A percentile compares a stretch with the other conserved stretches of the same genome.
Conservation (phyloP, 2,329 filamentous ascomycete species). For the Fusarium pseudonygamai region DNA sequence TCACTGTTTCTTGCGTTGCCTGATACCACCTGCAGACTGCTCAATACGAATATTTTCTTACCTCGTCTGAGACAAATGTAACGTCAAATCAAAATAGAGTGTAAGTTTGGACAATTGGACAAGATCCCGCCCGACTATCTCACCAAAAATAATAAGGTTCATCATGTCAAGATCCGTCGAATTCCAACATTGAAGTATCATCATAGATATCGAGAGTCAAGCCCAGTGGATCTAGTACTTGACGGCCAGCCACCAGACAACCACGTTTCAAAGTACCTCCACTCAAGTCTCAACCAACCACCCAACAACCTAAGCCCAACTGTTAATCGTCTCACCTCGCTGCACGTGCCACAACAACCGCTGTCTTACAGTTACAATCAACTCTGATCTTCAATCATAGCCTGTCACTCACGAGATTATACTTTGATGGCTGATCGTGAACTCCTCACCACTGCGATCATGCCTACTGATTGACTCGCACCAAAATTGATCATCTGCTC, state of each 20-base stretch:
- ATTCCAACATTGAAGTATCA: conserved; percentile 16
- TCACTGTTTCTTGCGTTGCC: neutral
- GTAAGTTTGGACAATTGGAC: neutral
- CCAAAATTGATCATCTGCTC: neutral
- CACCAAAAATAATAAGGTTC: neutral
- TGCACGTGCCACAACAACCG: conserved; percentile 41
- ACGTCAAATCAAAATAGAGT: neutral
- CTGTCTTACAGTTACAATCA: conserved; percentile 26
- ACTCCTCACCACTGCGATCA: conserved; percentile 21
- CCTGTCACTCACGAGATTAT: conserved; percentile 23
- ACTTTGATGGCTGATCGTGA: conserved; percentile 18
- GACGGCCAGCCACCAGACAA: conserved; percentile 6
- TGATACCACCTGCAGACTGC: conserved; percentile 11
- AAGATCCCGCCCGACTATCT: neutral
- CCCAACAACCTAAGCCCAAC: conserved; percentile 34
- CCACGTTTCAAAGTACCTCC: conserved; percentile 30
- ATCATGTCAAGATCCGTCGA: neutral
- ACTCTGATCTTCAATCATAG: conserved; percentile 31
- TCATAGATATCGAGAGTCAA: conserved; percentile 15
- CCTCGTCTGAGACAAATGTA: neutral
- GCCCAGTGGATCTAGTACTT: conserved; percentile 33
- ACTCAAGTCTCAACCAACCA: conserved; percentile 30
- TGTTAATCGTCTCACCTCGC: conserved; percentile 37
- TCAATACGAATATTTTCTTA: neutral
- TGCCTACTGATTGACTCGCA: conserved; percentile 22